Evolutionary conservation across 1,284 basidiomycete species (phyloP).

Genomic region (Ustanciosporium gigantosporum): DNA sequence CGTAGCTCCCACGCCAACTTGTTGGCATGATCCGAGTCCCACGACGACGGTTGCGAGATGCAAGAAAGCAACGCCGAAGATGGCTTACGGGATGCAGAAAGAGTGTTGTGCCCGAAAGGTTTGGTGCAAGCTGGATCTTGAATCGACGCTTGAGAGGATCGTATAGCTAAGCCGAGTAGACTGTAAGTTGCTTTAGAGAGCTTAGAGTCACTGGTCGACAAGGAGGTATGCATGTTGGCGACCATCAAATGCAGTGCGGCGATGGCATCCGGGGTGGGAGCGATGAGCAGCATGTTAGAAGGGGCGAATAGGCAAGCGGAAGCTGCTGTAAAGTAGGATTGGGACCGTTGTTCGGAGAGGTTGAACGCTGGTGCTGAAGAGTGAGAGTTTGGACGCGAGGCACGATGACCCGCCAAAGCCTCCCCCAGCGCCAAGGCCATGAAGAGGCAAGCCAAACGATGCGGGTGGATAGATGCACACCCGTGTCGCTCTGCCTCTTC

Average conservation of each 20-base stretch:
- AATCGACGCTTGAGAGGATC: background rate
- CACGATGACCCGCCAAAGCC: too few relatives aligned
- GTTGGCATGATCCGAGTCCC: too few relatives aligned
- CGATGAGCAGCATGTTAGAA: constrained; percentile 6
- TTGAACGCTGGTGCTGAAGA: background rate
- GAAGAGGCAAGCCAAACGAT: constrained; percentile 26
- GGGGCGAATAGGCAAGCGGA: constrained; percentile 16
- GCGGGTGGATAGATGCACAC: constrained; percentile 17
- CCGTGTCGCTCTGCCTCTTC: constrained; percentile 22
- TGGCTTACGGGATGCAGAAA: too few relatives aligned
- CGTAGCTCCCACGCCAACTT: too few relatives aligned
- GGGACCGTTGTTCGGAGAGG: background rate
- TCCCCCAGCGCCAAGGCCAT: constrained; percentile 21
- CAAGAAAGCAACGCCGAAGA: too few relatives aligned
- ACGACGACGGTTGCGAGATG: too few relatives aligned
- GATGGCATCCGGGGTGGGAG: constrained; percentile 21
- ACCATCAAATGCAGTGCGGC: constrained; percentile 32
- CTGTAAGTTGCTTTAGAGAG: background rate
- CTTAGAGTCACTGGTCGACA: constrained; percentile 15
- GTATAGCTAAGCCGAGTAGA: constrained; percentile 9
- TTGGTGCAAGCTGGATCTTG: background rate
- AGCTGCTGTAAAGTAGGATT: constrained; percentile 17
- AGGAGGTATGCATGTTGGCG: constrained; percentile 14
- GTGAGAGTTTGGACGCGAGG: too few relatives aligned
- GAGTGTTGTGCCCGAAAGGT: background rate